These are phyloP conservation scores for Hymenoscyphus fraxineus DNA, from an alignment of 2,329 filamentous ascomycete genomes.

Conservation along the genomic window DNA sequence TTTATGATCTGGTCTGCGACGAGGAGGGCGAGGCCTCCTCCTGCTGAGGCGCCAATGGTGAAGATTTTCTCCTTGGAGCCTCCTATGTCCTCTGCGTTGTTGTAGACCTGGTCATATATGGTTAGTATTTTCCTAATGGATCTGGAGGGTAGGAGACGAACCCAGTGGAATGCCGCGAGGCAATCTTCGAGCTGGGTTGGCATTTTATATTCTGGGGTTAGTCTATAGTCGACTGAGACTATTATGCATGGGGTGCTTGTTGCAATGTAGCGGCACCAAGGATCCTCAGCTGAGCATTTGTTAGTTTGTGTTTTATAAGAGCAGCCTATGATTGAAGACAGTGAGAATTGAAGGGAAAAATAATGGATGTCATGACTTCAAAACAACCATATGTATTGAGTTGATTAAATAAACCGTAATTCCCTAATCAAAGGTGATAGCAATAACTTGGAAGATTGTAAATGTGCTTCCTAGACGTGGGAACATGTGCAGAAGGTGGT, in stretches of 20 bases:
- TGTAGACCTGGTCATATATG: constrained; percentile 17
- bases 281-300: constrained; percentile 30
- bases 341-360: no score
- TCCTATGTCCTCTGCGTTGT: constrained; percentile 16
- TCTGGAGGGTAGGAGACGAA: constrained; percentile 6
- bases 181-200: constrained; percentile 33
- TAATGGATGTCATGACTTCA: no score
- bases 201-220: constrained; percentile 23
- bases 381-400: no score
- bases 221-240: constrained; percentile 36
- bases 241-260: constrained; percentile 33
- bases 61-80: constrained; percentile 19
- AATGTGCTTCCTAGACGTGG: no score
- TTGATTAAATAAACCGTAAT: no score
- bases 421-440: no score
- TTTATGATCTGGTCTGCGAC: constrained; percentile 26
- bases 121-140: neutral
- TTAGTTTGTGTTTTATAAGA: neutral
- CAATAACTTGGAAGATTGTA: no score
- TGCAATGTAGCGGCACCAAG: constrained; percentile 34
- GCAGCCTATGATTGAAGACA: no score
- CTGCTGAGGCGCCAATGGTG: constrained; percentile 27
- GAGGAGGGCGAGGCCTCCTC: constrained; percentile 24
- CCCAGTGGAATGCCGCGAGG: constrained; percentile 25
- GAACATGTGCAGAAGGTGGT: no score